phyloP scores from a whole-genome alignment of 257 asterid genomes.

The Euphrasia confusa region DNA sequence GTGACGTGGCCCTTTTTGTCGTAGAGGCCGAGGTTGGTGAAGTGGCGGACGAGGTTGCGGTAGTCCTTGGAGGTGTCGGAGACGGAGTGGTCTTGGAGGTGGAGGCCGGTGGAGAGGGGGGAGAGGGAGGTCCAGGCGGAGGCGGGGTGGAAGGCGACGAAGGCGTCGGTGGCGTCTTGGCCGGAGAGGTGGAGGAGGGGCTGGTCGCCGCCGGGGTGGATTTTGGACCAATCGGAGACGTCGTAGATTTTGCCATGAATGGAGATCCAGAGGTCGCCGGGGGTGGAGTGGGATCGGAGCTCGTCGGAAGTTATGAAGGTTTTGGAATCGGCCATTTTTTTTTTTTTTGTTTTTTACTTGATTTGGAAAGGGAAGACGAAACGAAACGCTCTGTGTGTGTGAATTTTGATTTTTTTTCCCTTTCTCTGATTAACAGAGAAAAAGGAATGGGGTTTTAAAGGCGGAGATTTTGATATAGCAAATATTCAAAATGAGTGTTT shows the following conservation, averaged over 20 bases:
- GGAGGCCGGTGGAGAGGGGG: conserved; percentile 49
- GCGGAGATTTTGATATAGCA: background rate
- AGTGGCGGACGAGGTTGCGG: conserved; percentile 60
- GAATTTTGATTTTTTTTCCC: background rate
- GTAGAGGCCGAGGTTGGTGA: conserved; percentile 58
- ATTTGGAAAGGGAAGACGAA: conserved; percentile 3
- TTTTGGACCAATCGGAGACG: conserved; percentile 68
- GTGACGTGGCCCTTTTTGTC: conserved; percentile 58
- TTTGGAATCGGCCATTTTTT: conserved; percentile 44
- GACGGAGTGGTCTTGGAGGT: conserved; percentile 49
- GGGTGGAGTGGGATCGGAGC: conserved; percentile 63
- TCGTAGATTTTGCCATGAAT: conserved; percentile 85
- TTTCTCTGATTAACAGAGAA: background rate
- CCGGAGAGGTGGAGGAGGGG: conserved; percentile 81
- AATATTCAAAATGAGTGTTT: too few relatives aligned
- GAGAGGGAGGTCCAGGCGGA: conserved; percentile 64
- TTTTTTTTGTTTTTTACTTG: conserved; percentile 4
- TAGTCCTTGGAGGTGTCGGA: conserved; percentile 76
- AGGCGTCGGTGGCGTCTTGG: conserved; percentile 85
- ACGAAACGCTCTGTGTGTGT: background rate
- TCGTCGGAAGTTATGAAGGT: conserved; percentile 63
- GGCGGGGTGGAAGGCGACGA: conserved; percentile 75
- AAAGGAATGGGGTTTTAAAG: background rate
- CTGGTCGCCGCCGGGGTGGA: conserved; percentile 79
- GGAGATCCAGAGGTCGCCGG: conserved; percentile 90